These are phyloP conservation scores for Chimonanthus praecox DNA, from an alignment of 164 flowering plant genomes.

Conservation along the genomic window DNA sequence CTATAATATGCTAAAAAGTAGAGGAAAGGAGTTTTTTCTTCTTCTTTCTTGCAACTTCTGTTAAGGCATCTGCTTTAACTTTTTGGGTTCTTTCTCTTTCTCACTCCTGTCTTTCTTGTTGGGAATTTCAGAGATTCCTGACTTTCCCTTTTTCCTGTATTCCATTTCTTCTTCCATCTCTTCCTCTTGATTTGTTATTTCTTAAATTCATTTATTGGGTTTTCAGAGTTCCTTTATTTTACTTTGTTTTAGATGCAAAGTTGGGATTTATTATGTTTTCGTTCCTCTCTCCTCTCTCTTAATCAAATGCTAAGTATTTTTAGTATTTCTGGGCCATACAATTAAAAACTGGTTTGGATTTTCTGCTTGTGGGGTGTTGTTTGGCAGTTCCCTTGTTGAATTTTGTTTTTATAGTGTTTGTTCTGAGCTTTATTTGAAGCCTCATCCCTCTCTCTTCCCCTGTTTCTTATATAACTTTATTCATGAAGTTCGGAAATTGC, in stretches of 20 bases:
- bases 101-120: constrained; percentile 1
- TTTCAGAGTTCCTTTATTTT: background rate
- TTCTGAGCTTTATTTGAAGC: too few species aligned
- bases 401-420: background rate
- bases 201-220: background rate
- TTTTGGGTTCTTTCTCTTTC: constrained; percentile 9
- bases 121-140: background rate
- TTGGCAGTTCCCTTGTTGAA: background rate
- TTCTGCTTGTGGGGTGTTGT: background rate
- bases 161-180: background rate
- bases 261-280: background rate
- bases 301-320: too few species aligned
- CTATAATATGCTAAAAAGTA: background rate
- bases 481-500: background rate
- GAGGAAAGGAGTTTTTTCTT: background rate
- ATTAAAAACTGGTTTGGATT: too few species aligned
- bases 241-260: background rate
- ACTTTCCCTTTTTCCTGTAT: background rate
- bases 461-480: background rate
- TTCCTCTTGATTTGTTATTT: background rate
- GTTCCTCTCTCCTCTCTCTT: background rate
- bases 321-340: background rate
- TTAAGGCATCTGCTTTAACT: constrained; percentile 8
- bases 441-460: background rate
- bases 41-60: constrained; percentile 7